Evolutionary conservation across 176 grass and related monocot genomes (phyloP).

Genomic region (Carex littledalei): DNA sequence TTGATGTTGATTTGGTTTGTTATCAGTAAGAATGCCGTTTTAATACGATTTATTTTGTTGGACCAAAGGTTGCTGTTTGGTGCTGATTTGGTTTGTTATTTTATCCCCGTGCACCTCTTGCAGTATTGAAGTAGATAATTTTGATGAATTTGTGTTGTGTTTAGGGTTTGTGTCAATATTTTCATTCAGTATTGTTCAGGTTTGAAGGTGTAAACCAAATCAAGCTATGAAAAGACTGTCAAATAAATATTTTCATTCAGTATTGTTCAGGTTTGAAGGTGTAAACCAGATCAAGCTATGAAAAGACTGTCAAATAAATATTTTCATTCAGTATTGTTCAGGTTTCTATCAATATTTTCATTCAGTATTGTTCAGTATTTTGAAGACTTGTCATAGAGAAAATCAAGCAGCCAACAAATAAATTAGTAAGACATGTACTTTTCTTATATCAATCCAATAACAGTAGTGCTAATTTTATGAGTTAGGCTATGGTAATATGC

Average conservation of each 20-base stretch:
- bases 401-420: not conserved
- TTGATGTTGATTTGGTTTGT: not conserved
- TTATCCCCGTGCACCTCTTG: not conserved
- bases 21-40: not conserved
- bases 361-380: not conserved
- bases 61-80: not conserved
- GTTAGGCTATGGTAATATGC: no score
- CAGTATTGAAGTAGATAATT: conserved; percentile 5
- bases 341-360: no score
- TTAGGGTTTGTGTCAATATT: not conserved
- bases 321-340: no score
- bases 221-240: not conserved
- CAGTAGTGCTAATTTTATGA: not conserved
- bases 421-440: not conserved
- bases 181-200: not conserved
- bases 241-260: no score
- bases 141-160: not conserved
- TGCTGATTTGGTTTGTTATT: not conserved
- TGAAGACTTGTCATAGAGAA: not conserved
- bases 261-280: not conserved
- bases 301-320: not conserved
- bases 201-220: not conserved
- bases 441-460: not conserved
- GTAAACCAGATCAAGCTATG: not conserved
- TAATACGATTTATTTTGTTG: not conserved